These are phyloP conservation scores for Eimeria maxima DNA, from an alignment of 169 alveolate species.

Conservation along the genomic window DNA sequence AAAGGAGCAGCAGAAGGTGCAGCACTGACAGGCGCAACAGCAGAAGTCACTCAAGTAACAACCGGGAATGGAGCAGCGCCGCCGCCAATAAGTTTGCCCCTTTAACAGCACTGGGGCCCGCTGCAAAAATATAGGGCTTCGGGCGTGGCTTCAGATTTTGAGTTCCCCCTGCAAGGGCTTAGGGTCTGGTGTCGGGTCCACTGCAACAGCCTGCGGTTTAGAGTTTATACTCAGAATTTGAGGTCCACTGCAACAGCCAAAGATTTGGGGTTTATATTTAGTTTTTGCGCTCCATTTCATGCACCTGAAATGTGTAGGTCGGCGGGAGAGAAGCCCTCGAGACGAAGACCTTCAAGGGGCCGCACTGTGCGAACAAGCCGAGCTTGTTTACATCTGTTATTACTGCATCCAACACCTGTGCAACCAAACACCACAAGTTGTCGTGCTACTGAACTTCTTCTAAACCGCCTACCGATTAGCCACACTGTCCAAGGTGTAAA, in stretches of 20 bases:
- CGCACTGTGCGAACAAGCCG: slow-evolving; percentile 95
- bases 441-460: background rate
- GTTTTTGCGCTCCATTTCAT: too few species aligned
- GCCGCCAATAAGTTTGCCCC: background rate
- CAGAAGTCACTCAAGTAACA: background rate
- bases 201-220: background rate
- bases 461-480: background rate
- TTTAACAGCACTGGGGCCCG: background rate
- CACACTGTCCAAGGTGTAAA: background rate
- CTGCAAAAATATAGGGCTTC: background rate
- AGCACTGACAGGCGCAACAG: too few species aligned
- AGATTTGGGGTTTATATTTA: background rate
- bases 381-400: slow-evolving; percentile 95
- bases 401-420: slow-evolving; percentile 93
- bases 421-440: background rate
- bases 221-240: background rate
- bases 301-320: slow-evolving; percentile 89
- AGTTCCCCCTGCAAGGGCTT: background rate
- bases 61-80: background rate
- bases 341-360: slow-evolving; percentile 95
- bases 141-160: too few species aligned
- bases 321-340: slow-evolving; percentile 94
- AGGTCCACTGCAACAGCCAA: background rate
- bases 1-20: background rate
- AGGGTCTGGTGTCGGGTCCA: background rate